These are phyloP conservation scores for Setaria italica DNA, from an alignment of 202 grass and related monocot species.

Conservation along the genomic window DNA sequence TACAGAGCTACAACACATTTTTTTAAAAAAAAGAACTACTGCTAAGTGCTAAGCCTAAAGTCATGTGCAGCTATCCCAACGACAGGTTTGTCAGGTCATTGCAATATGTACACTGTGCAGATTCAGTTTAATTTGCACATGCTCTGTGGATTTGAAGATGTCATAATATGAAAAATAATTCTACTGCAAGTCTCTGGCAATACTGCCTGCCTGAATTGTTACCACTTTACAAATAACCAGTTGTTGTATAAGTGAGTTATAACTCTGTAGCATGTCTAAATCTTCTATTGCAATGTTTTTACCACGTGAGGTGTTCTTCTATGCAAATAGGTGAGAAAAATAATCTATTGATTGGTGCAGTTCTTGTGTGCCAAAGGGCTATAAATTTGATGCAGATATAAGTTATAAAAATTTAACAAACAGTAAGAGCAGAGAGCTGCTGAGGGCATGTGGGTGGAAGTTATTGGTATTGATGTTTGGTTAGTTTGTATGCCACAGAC, in stretches of 20 bases:
- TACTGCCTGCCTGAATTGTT: conserved; percentile 9
- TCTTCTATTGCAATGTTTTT: too few species aligned
- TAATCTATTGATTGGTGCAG: too few species aligned
- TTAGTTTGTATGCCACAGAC: too few species aligned
- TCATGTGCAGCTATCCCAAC: conserved; percentile 4
- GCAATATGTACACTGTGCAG: conserved; percentile 5
- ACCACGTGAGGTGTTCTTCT: too few species aligned
- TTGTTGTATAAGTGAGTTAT: not conserved
- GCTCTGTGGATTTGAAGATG: conserved; percentile 20
- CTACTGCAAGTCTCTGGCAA: not conserved
- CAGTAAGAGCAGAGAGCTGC: too few species aligned
- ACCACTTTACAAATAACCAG: conserved; percentile 3
- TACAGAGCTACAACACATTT: conserved; percentile 27
- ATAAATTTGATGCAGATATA: too few species aligned
- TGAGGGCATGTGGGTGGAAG: too few species aligned
- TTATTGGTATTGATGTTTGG: too few species aligned
- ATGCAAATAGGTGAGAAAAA: too few species aligned
- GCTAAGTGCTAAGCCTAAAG: conserved; percentile 11
- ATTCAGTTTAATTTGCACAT: conserved; percentile 40
- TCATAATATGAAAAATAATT: conserved; percentile 24
- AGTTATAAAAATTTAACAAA: too few species aligned
- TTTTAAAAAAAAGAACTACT: not conserved
- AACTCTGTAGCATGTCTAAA: too few species aligned
- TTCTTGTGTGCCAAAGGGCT: too few species aligned
- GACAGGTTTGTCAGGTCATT: conserved; percentile 24